phyloP scores from a whole-genome alignment of 768 basidiomycete genomes.

The Psilocybe cubensis region DNA sequence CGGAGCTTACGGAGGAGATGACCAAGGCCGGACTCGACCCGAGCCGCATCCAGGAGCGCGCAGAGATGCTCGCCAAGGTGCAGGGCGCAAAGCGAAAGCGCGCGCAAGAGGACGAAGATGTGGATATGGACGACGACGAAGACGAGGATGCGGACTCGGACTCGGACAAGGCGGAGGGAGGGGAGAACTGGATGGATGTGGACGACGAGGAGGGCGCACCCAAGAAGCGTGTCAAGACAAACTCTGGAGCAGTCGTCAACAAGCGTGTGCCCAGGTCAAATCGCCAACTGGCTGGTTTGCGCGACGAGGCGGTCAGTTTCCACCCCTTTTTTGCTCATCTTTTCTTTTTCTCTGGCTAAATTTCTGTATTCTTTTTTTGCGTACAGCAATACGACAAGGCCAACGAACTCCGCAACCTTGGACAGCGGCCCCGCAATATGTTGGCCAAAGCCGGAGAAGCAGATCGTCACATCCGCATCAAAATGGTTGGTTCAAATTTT shows the following conservation, averaged over 20 bases:
- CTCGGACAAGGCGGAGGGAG: too few relatives aligned
- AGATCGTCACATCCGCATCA: slow-evolving; percentile 78
- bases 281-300: slow-evolving; percentile 79
- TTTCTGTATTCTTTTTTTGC: slow-evolving; percentile 8
- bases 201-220: slow-evolving; percentile 55
- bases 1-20: slow-evolving; percentile 78
- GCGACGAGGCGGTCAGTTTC: slow-evolving; percentile 60
- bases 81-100: slow-evolving; percentile 74
- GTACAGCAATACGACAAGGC: slow-evolving; percentile 80
- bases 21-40: slow-evolving; percentile 92
- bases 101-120: slow-evolving; percentile 51
- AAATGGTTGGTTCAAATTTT: slow-evolving; percentile 77
- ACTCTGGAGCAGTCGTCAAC: slow-evolving; percentile 56
- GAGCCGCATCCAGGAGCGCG: slow-evolving; percentile 86
- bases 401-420: slow-evolving; percentile 80
- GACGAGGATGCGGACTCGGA: slow-evolving; percentile 41
- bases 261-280: slow-evolving; percentile 69
- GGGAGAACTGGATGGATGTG: slow-evolving; percentile 52
- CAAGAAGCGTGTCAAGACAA: slow-evolving; percentile 64
- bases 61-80: slow-evolving; percentile 77
- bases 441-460: slow-evolving; percentile 90
- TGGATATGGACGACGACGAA: slow-evolving; percentile 63
- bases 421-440: slow-evolving; percentile 86
- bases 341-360: background rate
- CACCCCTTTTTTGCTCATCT: slow-evolving; percentile 1